Evolutionary conservation across 306 rosid species (phyloP), one percentile per base, ranked within the genome.

Genomic region (Cucumis hystrix): DNA sequence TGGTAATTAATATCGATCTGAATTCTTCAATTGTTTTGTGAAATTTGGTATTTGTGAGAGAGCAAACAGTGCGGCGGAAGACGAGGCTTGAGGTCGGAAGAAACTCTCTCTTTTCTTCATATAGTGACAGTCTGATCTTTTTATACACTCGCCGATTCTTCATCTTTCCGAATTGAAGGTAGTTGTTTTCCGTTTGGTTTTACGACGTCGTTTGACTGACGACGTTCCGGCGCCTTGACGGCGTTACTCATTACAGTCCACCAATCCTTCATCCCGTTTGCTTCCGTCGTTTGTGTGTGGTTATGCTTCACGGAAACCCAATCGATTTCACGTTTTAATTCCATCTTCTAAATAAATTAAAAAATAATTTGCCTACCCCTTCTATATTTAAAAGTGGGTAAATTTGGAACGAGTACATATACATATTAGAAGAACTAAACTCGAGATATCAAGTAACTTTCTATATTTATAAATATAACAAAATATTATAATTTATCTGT

Each of bases 61-160:
- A 85, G 69, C 85, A 75, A 89, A 83, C 89, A 76, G 84, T 65
- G 62, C 77, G 80, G 85, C 83, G 81, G 77, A 84, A 79, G 87
- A 61, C 74, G 77, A 79, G 86, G 87, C 76, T 52, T 78, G 78
- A 82, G 86, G 88, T 81, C 85, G 85, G 87, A 85, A 68, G 59
- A 55, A 54, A 33, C 83, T 75, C 76, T 51, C 51, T 67, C 74
- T 77, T 60, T 17, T 83, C 40, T 59, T 56, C 9, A 2, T 37
- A 55, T 3, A 56, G 78, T 58, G 56, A 58, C 68, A 58, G 68
- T 76, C 56, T 8, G 69, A 57, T 58, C 68, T 1, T 73, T 73
- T 52, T 73, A 73, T 52, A 73, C 61, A 57, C 68, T 35, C 81
- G 74, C 39, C 40, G 59, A 17, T n/a, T 65, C 13, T 49, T 72